These are phyloP conservation scores for Geotrichum fermentans DNA, from an alignment of 1,139 yeast genomes.

Conservation along the genomic window DNA sequence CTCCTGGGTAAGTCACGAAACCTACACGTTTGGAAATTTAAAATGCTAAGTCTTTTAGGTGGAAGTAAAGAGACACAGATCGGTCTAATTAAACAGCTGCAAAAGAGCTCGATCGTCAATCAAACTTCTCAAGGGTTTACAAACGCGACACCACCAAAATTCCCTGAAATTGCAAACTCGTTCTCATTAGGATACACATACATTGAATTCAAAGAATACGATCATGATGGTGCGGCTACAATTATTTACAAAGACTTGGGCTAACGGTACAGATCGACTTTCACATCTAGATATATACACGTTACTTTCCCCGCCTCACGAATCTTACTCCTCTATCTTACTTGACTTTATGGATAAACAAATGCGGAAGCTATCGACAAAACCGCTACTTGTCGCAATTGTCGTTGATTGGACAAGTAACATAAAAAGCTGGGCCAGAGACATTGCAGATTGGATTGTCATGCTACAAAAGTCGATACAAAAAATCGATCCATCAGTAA, in stretches of 20 bases:
- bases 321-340: slow-evolving; percentile 14
- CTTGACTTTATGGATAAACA: slow-evolving; percentile 16
- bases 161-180: slow-evolving; percentile 30
- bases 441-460: slow-evolving; percentile 26
- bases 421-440: slow-evolving; percentile 25
- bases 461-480: slow-evolving; percentile 20
- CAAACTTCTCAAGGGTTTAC: slow-evolving; percentile 21
- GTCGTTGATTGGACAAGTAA: slow-evolving; percentile 29
- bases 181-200: slow-evolving; percentile 39
- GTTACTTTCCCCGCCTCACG: slow-evolving; percentile 19
- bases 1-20: slow-evolving; percentile 22
- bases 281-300: slow-evolving; percentile 37
- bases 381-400: slow-evolving; percentile 23
- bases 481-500: slow-evolving; percentile 17
- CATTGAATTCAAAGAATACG: slow-evolving; percentile 34
- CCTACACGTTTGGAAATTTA: slow-evolving; percentile 17
- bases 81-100: slow-evolving; percentile 14
- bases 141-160: slow-evolving; percentile 11
- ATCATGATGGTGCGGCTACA: slow-evolving; percentile 31
- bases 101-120: background rate
- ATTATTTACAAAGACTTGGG: background rate
- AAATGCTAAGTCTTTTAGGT: background rate
- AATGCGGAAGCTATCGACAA: slow-evolving; percentile 7
- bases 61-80: slow-evolving; percentile 9
- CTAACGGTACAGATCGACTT: slow-evolving; percentile 19